A percentile compares a stretch with the other conserved stretches of the same genome.
Conservation (phyloP, 1,139 yeast species). For the Candida sanyaensis region DNA sequence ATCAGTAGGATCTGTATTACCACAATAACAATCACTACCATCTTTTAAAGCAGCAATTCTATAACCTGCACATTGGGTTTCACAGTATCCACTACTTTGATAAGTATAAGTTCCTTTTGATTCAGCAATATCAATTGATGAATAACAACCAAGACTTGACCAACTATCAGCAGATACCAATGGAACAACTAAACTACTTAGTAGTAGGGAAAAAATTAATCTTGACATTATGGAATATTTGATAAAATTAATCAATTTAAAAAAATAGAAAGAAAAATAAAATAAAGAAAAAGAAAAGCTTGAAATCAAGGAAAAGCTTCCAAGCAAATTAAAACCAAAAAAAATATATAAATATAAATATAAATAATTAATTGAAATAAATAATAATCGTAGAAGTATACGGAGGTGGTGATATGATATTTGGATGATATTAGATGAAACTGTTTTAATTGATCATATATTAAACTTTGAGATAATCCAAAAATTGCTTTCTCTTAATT, state of each 20-base stretch:
- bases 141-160: constrained; percentile 38
- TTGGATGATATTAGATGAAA: no score
- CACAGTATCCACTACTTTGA: constrained; percentile 57
- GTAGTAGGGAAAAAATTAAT: constrained; percentile 8
- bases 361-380: no score
- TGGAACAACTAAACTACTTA: neutral
- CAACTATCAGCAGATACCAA: constrained; percentile 12
- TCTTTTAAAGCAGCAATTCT: constrained; percentile 54
- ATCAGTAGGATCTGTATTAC: constrained; percentile 42
- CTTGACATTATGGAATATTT: neutral
- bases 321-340: no score
- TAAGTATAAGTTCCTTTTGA: constrained; percentile 38
- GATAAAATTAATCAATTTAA: neutral
- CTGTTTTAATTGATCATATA: no score
- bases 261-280: neutral
- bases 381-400: no score
- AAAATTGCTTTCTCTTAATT: no score
- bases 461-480: no score
- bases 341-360: no score
- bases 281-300: neutral
- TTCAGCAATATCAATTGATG: constrained; percentile 24
- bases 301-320: no score
- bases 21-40: constrained; percentile 66
- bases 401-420: no score
- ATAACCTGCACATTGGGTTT: constrained; percentile 42